Conservation (phyloP, 345 rosid species). For the Rubroshorea leprosula region DNA sequence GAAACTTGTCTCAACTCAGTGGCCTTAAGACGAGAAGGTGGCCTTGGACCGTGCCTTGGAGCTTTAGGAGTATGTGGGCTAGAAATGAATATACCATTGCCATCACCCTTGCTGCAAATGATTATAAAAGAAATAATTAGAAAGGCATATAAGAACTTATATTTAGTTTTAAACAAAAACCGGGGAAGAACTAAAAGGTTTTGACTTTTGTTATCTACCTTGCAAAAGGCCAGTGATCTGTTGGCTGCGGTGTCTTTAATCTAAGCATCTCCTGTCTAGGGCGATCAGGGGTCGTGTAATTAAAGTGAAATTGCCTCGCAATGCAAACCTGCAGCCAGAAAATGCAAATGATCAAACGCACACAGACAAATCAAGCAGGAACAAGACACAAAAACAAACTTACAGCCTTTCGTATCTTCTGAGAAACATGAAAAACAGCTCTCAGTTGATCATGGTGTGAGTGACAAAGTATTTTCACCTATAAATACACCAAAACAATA, state of each 20-base stretch:
- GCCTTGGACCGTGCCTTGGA: slow-evolving; percentile 88
- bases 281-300: slow-evolving; percentile 90
- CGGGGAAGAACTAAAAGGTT: neutral
- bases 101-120: slow-evolving; percentile 60
- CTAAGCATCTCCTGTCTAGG: slow-evolving; percentile 78
- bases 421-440: slow-evolving; percentile 87
- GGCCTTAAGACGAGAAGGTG: slow-evolving; percentile 63
- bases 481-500: slow-evolving; percentile 18
- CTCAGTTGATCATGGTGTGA: slow-evolving; percentile 89
- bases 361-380: neutral
- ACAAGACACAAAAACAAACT: slow-evolving; percentile 24
- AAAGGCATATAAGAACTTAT: neutral
- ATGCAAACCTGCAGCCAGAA: slow-evolving; percentile 47
- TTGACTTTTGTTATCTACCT: slow-evolving; percentile 36
- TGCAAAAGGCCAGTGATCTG: slow-evolving; percentile 77
- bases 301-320: slow-evolving; percentile 81
- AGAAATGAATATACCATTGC: slow-evolving; percentile 31
- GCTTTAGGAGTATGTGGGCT: slow-evolving; percentile 89
- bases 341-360: neutral
- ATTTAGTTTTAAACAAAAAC: neutral
- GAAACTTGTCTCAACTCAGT: slow-evolving; percentile 78
- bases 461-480: slow-evolving; percentile 89
- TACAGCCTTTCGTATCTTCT: slow-evolving; percentile 75
- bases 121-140: neutral
- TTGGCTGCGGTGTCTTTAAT: slow-evolving; percentile 70